Base-by-base conservation (phyloP, 805 yeast genomes). In the Zygosaccharomyces bailii region DNA sequence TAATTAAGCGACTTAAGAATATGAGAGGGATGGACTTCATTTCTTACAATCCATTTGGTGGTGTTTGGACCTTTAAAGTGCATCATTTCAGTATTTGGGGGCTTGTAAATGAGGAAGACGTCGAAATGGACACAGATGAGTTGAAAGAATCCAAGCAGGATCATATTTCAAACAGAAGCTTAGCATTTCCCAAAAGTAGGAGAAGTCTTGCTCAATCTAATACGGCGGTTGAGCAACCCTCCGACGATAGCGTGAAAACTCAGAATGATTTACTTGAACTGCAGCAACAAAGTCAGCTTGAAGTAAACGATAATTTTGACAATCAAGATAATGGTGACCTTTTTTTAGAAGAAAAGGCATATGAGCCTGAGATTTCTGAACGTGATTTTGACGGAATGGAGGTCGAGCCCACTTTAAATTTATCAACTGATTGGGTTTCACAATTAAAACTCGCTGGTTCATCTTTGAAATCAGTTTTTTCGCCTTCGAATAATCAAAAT, bases 1-100 rank as follows among this genome's bases (percentile, higher is more conserved):
- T 75, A 55, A 72, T 82, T 20, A 72, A 70, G 38, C 70, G 69
- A 42, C 68, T 84, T 39, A 76, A 78, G 49, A 71, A 68, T 38
- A 66, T 73, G 52, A 73, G 71, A 25, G 96, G 90, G 4, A 87
- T 84, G 82, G 81, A 82, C 49, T 88, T 85, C 59, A 71, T 90
- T 10, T 82, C 89, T 4, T 89, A 82, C 59, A 89, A 85, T 55
- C 88, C 89, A 3, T 72, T 81, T 21, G 76, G 79, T 4, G 86
- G 87, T 27, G 65, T 76, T 4, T 89, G 90, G 88, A 80, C 83
- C 1, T 89, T 87, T 65, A 77, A 73, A 54, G 96, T 90, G 6
- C 80, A 84, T 53, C 99, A 93, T 68, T 93, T 93, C 58, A 88
- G 96, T 68, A 78, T 86, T 4, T 93, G 97, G 96, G 98, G 98